A percentile compares a stretch with the other conserved stretches of the same genome.
These are phyloP conservation scores for Mycena crocata DNA, from an alignment of 768 basidiomycete species.

Conservation along the genomic window DNA sequence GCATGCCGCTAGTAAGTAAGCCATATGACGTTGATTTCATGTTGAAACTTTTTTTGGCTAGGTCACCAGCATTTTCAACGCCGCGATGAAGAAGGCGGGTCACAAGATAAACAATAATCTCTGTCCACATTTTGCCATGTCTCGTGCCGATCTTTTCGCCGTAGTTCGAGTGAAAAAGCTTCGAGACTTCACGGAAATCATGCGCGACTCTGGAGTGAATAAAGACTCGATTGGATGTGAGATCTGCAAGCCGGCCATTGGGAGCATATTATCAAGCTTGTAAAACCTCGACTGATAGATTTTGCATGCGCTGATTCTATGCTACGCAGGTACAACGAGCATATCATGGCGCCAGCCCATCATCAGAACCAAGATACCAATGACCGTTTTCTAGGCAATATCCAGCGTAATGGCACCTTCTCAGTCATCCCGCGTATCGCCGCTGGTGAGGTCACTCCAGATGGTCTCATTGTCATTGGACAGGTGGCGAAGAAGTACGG, in stretches of 20 bases:
- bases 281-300: constrained; percentile 9
- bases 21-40: constrained; percentile 40
- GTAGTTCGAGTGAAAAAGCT: constrained; percentile 74
- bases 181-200: constrained; percentile 64
- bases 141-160: constrained; percentile 74
- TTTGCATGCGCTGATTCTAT: not conserved
- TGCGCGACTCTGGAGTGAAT: constrained; percentile 60
- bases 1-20: constrained; percentile 65
- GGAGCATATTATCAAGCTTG: constrained; percentile 60
- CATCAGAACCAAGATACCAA: constrained; percentile 82
- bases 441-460: constrained; percentile 78
- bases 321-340: constrained; percentile 63
- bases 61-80: constrained; percentile 54
- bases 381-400: constrained; percentile 77
- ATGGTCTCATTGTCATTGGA: constrained; percentile 72
- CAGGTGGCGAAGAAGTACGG: constrained; percentile 74
- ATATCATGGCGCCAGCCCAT: constrained; percentile 70
- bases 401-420: constrained; percentile 78
- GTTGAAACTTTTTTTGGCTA: constrained; percentile 11
- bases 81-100: constrained; percentile 77
- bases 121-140: constrained; percentile 74
- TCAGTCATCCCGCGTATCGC: constrained; percentile 79
- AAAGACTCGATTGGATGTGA: constrained; percentile 73
- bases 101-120: constrained; percentile 67
- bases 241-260: constrained; percentile 78